Conservation (phyloP, 2,329 filamentous ascomycete species). For the Alternaria alternata region DNA sequence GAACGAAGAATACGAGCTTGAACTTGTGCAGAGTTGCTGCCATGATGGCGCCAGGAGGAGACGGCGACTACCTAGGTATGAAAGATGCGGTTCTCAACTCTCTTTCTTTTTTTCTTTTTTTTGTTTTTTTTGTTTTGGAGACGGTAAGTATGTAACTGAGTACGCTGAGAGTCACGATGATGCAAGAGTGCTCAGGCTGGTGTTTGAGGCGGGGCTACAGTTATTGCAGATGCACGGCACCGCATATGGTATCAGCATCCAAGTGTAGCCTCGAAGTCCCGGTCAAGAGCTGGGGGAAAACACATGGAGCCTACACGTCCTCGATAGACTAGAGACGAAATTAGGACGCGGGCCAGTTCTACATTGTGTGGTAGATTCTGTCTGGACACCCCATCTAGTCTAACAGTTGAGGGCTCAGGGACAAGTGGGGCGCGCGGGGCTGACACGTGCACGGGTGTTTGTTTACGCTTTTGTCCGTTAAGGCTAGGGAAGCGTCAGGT, state of each 20-base stretch:
- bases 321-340: neutral
- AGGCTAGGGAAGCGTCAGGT: constrained; percentile 20
- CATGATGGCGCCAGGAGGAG: neutral
- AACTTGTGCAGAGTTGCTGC: constrained; percentile 31
- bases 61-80: too few relatives aligned
- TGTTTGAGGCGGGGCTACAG: neutral
- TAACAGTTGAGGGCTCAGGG: neutral
- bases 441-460: constrained; percentile 33
- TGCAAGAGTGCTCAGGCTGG: neutral
- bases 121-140: neutral
- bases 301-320: neutral
- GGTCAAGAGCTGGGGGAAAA: neutral
- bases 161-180: neutral
- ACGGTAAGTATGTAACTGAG: neutral
- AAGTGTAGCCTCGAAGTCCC: neutral
- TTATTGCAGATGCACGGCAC: neutral
- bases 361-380: neutral
- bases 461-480: constrained; percentile 25
- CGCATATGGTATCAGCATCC: neutral
- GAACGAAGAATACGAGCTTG: constrained; percentile 58
- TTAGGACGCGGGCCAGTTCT: neutral
- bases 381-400: neutral
- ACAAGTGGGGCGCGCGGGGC: constrained; percentile 20
- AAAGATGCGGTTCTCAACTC: too few relatives aligned
- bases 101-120: too few relatives aligned